These are phyloP conservation scores for Thelonectria blattea DNA, from an alignment of 2,329 filamentous ascomycete species.

Conservation along the genomic window DNA sequence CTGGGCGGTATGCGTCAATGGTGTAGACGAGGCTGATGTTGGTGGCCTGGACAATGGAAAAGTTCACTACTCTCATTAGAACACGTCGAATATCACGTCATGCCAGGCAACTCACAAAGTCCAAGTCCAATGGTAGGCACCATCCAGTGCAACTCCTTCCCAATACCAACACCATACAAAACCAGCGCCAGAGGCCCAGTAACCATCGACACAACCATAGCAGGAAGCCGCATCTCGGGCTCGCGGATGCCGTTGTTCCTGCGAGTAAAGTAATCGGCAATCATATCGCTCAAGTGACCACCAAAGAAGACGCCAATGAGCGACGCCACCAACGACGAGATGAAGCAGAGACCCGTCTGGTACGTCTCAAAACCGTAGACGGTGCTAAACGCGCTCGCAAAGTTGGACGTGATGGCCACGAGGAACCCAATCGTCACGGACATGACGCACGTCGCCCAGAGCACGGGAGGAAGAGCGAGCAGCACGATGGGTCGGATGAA, in stretches of 20 bases:
- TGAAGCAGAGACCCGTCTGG: slow-evolving; percentile 56
- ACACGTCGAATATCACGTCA: no score
- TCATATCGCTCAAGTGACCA: slow-evolving; percentile 43
- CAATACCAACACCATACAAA: slow-evolving; percentile 27
- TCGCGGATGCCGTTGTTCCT: slow-evolving; percentile 47
- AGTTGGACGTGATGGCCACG: slow-evolving; percentile 59
- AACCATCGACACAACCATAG: slow-evolving; percentile 43
- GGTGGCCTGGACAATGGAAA: slow-evolving; percentile 26
- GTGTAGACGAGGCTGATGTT: slow-evolving; percentile 31
- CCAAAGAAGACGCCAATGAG: slow-evolving; percentile 44
- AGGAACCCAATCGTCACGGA: slow-evolving; percentile 59
- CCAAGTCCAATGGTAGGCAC: slow-evolving; percentile 28
- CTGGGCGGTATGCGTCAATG: slow-evolving; percentile 28
- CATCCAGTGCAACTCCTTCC: slow-evolving; percentile 28
- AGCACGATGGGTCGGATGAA: slow-evolving; percentile 53
- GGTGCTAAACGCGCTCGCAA: slow-evolving; percentile 47
- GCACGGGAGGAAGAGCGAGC: slow-evolving; percentile 54
- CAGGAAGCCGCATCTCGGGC: slow-evolving; percentile 48
- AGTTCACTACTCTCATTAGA: slow-evolving; percentile 42
- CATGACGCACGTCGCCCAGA: slow-evolving; percentile 59
- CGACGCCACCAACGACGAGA: slow-evolving; percentile 52
- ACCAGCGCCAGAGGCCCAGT: slow-evolving; percentile 20
- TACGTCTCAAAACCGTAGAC: slow-evolving; percentile 50
- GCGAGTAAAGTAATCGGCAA: slow-evolving; percentile 43
- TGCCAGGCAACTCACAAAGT: slow-evolving; percentile 46